A percentile compares a stretch with the other conserved stretches of the same genome.
Evolutionary conservation across 2,329 filamentous ascomycete genomes (phyloP).

Genomic region (Exophiala viscosa): DNA sequence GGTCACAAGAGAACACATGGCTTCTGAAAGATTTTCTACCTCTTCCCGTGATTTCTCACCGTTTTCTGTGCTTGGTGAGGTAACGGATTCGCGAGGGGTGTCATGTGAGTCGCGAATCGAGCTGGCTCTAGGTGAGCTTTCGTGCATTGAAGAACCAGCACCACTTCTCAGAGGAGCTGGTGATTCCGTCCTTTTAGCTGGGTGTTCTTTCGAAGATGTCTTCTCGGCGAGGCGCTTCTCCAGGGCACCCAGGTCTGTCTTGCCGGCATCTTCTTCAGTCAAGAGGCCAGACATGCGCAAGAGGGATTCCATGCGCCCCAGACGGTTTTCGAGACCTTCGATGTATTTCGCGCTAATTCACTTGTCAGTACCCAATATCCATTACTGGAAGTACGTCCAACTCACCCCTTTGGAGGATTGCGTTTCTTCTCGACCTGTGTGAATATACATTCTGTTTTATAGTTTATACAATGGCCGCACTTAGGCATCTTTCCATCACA

Average conservation of each 20-base stretch:
- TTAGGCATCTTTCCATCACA: slow-evolving; percentile 94
- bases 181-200: slow-evolving; percentile 18
- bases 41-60: slow-evolving; percentile 49
- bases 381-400: slow-evolving; percentile 7
- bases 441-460: slow-evolving; percentile 96
- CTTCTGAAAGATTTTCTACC: slow-evolving; percentile 85
- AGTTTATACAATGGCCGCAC: slow-evolving; percentile 94
- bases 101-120: slow-evolving; percentile 22
- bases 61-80: slow-evolving; percentile 20
- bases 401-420: slow-evolving; percentile 90
- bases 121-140: slow-evolving; percentile 12
- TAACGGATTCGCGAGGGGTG: slow-evolving; percentile 34
- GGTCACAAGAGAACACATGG: slow-evolving; percentile 98
- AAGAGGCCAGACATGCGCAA: slow-evolving; percentile 81
- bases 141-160: slow-evolving; percentile 8
- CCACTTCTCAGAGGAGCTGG: slow-evolving; percentile 16
- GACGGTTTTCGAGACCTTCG: slow-evolving; percentile 87
- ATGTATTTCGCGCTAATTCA: slow-evolving; percentile 83
- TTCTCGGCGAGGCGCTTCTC: slow-evolving; percentile 69
- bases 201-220: slow-evolving; percentile 29
- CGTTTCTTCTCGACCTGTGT: slow-evolving; percentile 99
- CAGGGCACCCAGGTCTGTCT: slow-evolving; percentile 80
- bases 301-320: slow-evolving; percentile 93
- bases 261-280: slow-evolving; percentile 77
- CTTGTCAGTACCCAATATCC: slow-evolving; percentile 1